Base-by-base conservation (phyloP, 176 grass and related monocot species). In the Ensete glaucum region DNA sequence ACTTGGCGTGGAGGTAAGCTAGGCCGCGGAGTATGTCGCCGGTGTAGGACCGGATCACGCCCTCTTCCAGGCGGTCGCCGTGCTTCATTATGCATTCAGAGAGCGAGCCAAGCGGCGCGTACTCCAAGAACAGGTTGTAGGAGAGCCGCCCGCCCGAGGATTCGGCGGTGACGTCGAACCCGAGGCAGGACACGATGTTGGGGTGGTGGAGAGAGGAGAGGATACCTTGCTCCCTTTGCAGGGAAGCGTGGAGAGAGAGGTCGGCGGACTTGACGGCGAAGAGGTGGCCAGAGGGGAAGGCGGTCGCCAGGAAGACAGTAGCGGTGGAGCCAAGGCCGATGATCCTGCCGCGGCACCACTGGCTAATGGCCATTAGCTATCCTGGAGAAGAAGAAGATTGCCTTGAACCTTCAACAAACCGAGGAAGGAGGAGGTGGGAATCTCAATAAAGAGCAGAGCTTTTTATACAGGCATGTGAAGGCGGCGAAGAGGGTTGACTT, bases 201-300 rank as follows among this genome's bases (percentile, higher is more conserved):
- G 75, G 75, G 20, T 63, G 60, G 43, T 59, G 21, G 26, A 77
- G 59, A 11, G 43, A 9, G 1, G 75, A 77, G 19, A 77, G 75
- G 60, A 77, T 24, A 3, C 3, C 20, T 1, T 65, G 60, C 58
- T 77, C 75, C n/a, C 43, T 21, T 43, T 77, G 75, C n/a, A 77
- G 75, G 20, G 48, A 48, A 43, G 17, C 75, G 8, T 48, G 13
- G 60, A 60, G n/a, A 11, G 60, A 27, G 11, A 77, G 60, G 1
- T 53, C 75, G 3, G 75, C 75, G 20, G 75, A 65, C 75, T 77
- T 77, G 58, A 77, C 60, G 59, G 75, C 75, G 43, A 77, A 77
- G 48, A 53, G 19, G 20, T 26, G 3, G 21, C 75, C 75, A 60
- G 75, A 77, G 59, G 60, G 59, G 60, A 48, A 64, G 1, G 57